Conservation (phyloP, 805 yeast genomes). For the Schwanniomyces sp. region DNA sequence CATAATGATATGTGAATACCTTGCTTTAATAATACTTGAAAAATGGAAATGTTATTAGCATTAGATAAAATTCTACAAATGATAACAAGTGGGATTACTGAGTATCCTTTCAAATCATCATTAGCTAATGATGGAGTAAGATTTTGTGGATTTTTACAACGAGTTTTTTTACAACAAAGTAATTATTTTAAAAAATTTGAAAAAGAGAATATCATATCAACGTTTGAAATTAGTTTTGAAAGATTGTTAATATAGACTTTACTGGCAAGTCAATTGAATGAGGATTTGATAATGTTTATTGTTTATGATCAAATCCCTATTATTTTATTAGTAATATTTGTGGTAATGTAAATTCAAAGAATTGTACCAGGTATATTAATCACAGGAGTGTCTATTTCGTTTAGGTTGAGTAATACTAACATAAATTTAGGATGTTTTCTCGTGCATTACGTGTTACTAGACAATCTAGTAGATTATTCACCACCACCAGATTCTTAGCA, state of each 20-base stretch:
- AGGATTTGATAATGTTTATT: too few relatives aligned
- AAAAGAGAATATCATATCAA: too few relatives aligned
- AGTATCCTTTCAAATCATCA: neutral
- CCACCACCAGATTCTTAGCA: constrained; percentile 30
- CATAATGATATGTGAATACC: neutral
- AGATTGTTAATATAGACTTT: too few relatives aligned
- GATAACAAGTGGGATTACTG: neutral
- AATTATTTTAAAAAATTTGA: too few relatives aligned
- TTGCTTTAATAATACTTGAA: neutral
- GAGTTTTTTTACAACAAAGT: too few relatives aligned
- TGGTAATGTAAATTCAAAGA: neutral
- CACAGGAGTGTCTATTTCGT: neutral
- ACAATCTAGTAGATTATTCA: constrained; percentile 31
- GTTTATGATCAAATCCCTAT: too few relatives aligned
- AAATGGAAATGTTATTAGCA: neutral
- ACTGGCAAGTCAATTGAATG: too few relatives aligned
- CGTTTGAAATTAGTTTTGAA: too few relatives aligned
- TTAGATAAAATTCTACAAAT: neutral
- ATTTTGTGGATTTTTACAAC: too few relatives aligned
- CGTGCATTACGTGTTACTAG: constrained; percentile 38
- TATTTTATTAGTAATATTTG: neutral
- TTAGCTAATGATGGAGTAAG: too few relatives aligned
- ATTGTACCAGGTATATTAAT: neutral
- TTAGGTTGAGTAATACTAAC: neutral
- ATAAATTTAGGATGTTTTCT: constrained; percentile 27